phyloP scores from a whole-genome alignment of 148 eudicot species.

The Hydrangea macrophylla region DNA sequence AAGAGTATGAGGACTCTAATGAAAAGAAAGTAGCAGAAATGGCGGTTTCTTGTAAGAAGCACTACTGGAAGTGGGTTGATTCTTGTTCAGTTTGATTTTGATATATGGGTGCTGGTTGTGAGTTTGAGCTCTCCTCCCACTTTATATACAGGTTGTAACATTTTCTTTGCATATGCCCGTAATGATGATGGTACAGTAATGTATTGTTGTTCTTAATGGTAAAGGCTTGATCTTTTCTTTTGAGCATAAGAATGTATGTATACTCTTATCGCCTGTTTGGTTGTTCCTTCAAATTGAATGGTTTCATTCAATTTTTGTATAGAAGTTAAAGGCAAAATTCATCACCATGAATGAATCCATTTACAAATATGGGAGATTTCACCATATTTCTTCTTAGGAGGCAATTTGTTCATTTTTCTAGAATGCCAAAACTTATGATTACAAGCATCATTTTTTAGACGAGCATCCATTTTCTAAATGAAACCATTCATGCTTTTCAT shows the following conservation, averaged over 20 bases:
- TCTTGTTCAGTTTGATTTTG: conserved; percentile 42
- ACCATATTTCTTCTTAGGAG: no score
- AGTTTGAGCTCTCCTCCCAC: conserved; percentile 21
- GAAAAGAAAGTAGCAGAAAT: conserved; percentile 26
- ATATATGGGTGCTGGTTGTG: conserved; percentile 36
- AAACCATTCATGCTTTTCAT: no score
- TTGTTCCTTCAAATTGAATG: no score
- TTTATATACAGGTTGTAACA: not conserved
- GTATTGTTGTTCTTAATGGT: not conserved
- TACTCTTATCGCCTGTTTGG: no score
- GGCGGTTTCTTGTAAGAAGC: conserved; percentile 69
- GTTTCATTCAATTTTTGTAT: no score
- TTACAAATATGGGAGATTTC: no score
- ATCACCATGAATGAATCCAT: no score
- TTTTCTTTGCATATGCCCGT: not conserved
- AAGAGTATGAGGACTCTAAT: conserved; percentile 51
- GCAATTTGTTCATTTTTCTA: no score
- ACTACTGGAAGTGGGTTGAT: conserved; percentile 92
- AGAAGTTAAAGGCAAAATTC: no score
- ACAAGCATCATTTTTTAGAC: no score
- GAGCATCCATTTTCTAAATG: no score
- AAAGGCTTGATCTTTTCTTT: not conserved
- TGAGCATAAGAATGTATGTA: not conserved
- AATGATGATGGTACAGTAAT: not conserved
- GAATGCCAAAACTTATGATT: no score